Base-by-base conservation (phyloP, 768 basidiomycete genomes). In the Ramaria rubella region DNA sequence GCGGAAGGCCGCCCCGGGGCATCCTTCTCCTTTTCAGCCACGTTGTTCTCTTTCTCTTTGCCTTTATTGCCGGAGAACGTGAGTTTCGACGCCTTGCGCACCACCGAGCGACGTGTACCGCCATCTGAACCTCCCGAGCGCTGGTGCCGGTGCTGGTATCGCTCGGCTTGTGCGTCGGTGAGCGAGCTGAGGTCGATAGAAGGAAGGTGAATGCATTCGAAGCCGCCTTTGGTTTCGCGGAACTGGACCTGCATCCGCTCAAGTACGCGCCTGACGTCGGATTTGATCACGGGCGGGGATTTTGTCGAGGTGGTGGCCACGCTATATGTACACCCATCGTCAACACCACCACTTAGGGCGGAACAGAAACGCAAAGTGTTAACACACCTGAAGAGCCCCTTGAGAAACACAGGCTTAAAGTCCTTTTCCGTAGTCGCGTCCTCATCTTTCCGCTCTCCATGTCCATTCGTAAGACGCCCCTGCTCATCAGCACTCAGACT, bases 281-380 rank as follows among this genome's bases (percentile, higher is more conserved):
- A 72, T 69, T 91, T 89, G 71, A 98, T 85, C 8, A 81, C 76
- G 14, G 79, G 71, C 4, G 92, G 88, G 5, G 90, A 67, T 66
- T 95, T 97, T 4, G 93, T 93, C 26, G 93, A 89, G 1, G 96
- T 99, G 5, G 96, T 99, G 5, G 91, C 87, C 40, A 99, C 96
- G 62, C 92, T 91, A 61, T 38, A 44, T n/a, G n/a, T n/a, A n/a
- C n/a, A n/a, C 30, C 11, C 31, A 51, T 31, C 15, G 33, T 57
- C 44, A 26, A 19, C 43, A 59, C 33, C 31, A 49, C 49, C 40
- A 53, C 52, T 48, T 40, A 45, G 58, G 49, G 34, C 17, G 12
- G n/a, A 48, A 26, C 33, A 3, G 42, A 51, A 49, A 36, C 24
- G 23, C 33, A 51, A 62, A 49, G 34, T 21, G 59, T 52, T 53